phyloP scores from a whole-genome alignment of 2,329 filamentous ascomycete genomes.

The Botryotinia convoluta region DNA sequence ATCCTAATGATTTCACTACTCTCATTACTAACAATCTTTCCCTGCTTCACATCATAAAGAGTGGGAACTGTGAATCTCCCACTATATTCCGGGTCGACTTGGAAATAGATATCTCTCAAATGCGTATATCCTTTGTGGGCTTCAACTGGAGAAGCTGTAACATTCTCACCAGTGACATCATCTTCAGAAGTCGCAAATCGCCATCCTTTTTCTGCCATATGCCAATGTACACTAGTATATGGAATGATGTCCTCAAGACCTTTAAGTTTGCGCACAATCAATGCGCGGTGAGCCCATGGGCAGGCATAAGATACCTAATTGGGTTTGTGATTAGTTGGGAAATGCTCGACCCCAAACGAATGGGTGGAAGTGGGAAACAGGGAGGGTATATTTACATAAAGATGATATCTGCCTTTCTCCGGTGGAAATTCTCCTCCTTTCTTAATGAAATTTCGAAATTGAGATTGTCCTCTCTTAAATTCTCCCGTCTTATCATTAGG shows the following conservation, averaged over 20 bases:
- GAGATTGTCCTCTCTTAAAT: conserved; percentile 84
- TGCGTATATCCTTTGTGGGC: conserved; percentile 64
- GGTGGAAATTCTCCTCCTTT: conserved; percentile 62
- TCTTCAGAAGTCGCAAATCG: conserved; percentile 61
- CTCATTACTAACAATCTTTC: conserved; percentile 79
- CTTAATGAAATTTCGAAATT: conserved; percentile 71
- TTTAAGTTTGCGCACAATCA: conserved; percentile 88
- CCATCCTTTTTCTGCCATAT: conserved; percentile 69
- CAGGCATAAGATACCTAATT: conserved; percentile 41
- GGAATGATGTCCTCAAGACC: conserved; percentile 82
- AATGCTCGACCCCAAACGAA: conserved; percentile 50
- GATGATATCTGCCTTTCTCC: conserved; percentile 88
- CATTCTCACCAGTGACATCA: conserved; percentile 57
- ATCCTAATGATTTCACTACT: conserved; percentile 81
- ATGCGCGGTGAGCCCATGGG: conserved; percentile 78
- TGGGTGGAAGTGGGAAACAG: conserved; percentile 44
- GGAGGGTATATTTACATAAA: conserved; percentile 88
- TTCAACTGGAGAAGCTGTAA: conserved; percentile 60
- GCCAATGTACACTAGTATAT: conserved; percentile 46
- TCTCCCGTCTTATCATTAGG: conserved; percentile 77
- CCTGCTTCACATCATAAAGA: conserved; percentile 62
- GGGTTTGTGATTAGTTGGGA: conserved; percentile 48
- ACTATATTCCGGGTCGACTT: conserved; percentile 61
- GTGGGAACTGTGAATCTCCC: conserved; percentile 69
- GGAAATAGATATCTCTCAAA: conserved; percentile 65